Evolutionary conservation across 1,284 basidiomycete genomes (phyloP).

Genomic region (Kalmanozyma brasiliensis): DNA sequence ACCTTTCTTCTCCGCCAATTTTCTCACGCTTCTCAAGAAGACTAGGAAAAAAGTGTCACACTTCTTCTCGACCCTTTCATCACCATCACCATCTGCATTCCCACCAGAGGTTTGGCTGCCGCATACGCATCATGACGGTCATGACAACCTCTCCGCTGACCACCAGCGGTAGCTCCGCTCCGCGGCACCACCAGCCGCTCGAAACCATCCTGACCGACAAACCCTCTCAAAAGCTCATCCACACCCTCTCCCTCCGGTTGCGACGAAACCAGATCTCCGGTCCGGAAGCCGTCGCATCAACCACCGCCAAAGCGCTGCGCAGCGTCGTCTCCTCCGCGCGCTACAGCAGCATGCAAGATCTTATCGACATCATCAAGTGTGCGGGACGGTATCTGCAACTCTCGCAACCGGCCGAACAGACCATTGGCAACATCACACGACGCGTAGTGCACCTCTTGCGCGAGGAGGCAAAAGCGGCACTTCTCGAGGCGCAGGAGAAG

Average conservation of each 20-base stretch:
- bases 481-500: slow-evolving; percentile 39
- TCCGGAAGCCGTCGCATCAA: slow-evolving; percentile 76
- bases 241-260: slow-evolving; percentile 48
- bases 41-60: slow-evolving; percentile 10
- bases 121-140: too few relatives aligned
- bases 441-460: slow-evolving; percentile 90
- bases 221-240: slow-evolving; percentile 46
- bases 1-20: neutral
- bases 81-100: neutral
- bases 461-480: slow-evolving; percentile 75
- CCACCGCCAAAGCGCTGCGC: slow-evolving; percentile 85
- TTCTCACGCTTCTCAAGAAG: slow-evolving; percentile 13
- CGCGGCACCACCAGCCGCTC: slow-evolving; percentile 32
- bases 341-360: slow-evolving; percentile 86
- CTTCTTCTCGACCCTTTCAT: neutral
- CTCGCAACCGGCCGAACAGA: slow-evolving; percentile 90
- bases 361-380: slow-evolving; percentile 81
- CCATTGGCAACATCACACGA: slow-evolving; percentile 91
- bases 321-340: slow-evolving; percentile 87
- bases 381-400: slow-evolving; percentile 84
- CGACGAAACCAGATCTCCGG: slow-evolving; percentile 49
- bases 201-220: slow-evolving; percentile 51
- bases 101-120: too few relatives aligned
- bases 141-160: slow-evolving; percentile 3
- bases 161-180: too few relatives aligned